These are phyloP conservation scores for Xerophyta viscosa DNA, from an alignment of 106 monocot genomes.

Conservation along the genomic window DNA sequence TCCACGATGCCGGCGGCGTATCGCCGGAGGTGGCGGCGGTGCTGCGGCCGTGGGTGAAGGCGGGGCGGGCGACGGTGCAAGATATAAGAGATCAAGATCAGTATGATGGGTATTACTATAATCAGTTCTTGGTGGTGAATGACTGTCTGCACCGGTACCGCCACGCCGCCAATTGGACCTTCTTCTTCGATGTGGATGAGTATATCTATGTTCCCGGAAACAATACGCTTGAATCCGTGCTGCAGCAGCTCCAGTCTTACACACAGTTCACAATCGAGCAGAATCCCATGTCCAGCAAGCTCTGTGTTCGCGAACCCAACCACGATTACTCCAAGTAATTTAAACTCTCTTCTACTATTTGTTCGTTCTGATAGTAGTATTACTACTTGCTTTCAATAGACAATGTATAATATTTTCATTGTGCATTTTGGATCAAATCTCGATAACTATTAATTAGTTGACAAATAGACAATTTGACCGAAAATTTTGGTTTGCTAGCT, in stretches of 20 bases:
- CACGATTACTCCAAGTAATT: conserved; percentile 51
- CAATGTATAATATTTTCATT: too few relatives aligned
- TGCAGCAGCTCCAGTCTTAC: conserved; percentile 39
- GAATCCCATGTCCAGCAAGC: conserved; percentile 91
- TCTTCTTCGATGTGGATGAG: conserved; percentile 97
- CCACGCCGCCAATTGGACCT: conserved; percentile 88
- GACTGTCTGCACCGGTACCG: conserved; percentile 82
- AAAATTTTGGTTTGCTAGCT: too few relatives aligned
- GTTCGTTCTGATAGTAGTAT: too few relatives aligned
- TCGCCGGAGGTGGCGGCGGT: conserved; percentile 45
- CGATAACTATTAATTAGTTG: too few relatives aligned
- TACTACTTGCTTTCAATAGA: neutral
- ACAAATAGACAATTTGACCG: too few relatives aligned
- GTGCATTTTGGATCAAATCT: too few relatives aligned
- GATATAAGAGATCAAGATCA: conserved; percentile 63
- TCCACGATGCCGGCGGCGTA: conserved; percentile 90
- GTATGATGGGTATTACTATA: conserved; percentile 90
- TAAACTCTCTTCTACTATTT: neutral
- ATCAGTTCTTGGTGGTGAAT: conserved; percentile 91
- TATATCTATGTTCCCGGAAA: conserved; percentile 68
- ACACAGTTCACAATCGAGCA: conserved; percentile 99
- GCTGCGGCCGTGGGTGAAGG: conserved; percentile 65
- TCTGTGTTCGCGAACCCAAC: conserved; percentile 51
- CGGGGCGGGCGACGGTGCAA: conserved; percentile 75
- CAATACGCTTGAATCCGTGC: conserved; percentile 38